Evolutionary conservation across 2,329 filamentous ascomycete species (phyloP), one percentile per base, ranked within the genome.

Genomic region (Coniochaeta ligniaria): DNA sequence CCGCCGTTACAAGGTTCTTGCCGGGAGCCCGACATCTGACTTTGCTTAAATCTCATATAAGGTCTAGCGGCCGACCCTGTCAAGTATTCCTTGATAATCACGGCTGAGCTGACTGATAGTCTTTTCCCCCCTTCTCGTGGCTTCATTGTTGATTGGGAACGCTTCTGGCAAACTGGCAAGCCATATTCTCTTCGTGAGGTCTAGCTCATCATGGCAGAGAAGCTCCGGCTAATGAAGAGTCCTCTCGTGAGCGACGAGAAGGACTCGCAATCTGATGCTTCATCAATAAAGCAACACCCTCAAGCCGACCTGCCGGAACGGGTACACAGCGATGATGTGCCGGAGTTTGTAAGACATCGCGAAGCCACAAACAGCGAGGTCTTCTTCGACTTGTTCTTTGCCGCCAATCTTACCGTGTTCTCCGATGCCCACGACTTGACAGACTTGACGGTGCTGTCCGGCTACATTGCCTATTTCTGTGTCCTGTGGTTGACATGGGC

Each of bases 401-500:
- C 87, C 7, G 86, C 84, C 60, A 89, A 88, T 66, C 75, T 89
- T 59, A 84, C 83, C 5, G 85, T 86, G 14, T 89, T 89, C 66
- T 83, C 82, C 22, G 47, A 71, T 65, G 64, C 70, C 24, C 69
- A 71, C 56, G 66, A 69, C n/a, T 67, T 72, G 43, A 68, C 66
- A 12, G 64, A 66, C 24, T n/a, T 63, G 3, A 31, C 55, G 14
- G 56, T 63, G 45, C 64, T 73, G 24, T 59, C 57, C 8, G 70
- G 80, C 14, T 85, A 84, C 66, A 76, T 84, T 50, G 79, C 82
- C 17, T 86, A 83, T 67, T 81, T 85, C 63, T 75, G 66, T 67
- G 69, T 89, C 20, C 74, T 89, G 6, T 89, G 86, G 86, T 82
- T 87, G 61, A 88, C 83, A n/a, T 89, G 87, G 87, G 79, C 88